These are phyloP conservation scores for Ampelomyces quisqualis DNA, from an alignment of 2,329 filamentous ascomycete genomes.

Conservation along the genomic window DNA sequence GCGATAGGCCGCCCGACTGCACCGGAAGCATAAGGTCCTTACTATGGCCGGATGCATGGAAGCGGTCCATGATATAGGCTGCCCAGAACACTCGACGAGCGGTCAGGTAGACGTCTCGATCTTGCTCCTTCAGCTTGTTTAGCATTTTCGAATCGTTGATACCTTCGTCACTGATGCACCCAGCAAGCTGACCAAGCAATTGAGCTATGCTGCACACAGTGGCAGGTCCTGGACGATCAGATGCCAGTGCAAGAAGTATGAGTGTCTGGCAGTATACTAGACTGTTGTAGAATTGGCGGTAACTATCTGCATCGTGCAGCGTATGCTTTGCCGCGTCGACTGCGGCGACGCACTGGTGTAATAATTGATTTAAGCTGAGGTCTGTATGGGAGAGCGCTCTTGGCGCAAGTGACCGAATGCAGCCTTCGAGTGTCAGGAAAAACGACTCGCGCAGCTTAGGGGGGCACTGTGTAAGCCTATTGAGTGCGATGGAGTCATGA, in stretches of 20 bases:
- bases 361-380: constrained; percentile 27
- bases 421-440: constrained; percentile 38
- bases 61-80: constrained; percentile 42
- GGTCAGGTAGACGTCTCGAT: constrained; percentile 31
- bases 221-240: constrained; percentile 34
- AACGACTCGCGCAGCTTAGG: constrained; percentile 40
- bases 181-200: constrained; percentile 35
- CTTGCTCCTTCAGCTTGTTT: constrained; percentile 30
- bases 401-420: constrained; percentile 35
- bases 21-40: constrained; percentile 38
- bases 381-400: constrained; percentile 31
- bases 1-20: constrained; percentile 32
- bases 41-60: constrained; percentile 38
- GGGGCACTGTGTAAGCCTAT: constrained; percentile 39
- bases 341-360: constrained; percentile 31
- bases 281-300: constrained; percentile 35
- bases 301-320: constrained; percentile 29
- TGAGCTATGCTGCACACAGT: constrained; percentile 31
- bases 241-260: constrained; percentile 35
- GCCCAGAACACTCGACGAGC: constrained; percentile 42
- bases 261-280: constrained; percentile 39
- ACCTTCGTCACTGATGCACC: constrained; percentile 32
- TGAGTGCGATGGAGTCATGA: constrained; percentile 35
- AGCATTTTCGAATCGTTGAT: constrained; percentile 36
- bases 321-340: constrained; percentile 34